A percentile compares a stretch with the other conserved stretches of the same genome.
Evolutionary conservation across 805 yeast species (phyloP).

Genomic region (Candida hungchunana): DNA sequence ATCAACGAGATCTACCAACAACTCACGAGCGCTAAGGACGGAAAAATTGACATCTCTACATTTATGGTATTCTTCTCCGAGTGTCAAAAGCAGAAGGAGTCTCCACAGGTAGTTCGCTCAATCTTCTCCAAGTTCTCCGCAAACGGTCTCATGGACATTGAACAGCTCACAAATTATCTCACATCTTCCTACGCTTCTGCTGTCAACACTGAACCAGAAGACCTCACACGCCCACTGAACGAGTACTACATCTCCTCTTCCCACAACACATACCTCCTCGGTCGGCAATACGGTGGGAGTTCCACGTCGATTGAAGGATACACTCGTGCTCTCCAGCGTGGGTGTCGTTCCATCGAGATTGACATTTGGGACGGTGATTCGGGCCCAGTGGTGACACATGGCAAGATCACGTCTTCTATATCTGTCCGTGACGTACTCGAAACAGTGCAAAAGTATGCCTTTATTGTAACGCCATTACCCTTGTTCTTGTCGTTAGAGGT

Average conservation of each 20-base stretch:
- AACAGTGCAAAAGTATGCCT: constrained; percentile 79
- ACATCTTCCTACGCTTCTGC: constrained; percentile 27
- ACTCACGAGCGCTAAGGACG: too few species aligned
- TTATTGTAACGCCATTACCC: constrained; percentile 83
- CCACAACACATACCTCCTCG: constrained; percentile 87
- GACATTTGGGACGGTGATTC: constrained; percentile 88
- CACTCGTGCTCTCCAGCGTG: constrained; percentile 78
- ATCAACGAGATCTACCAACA: constrained; percentile 45
- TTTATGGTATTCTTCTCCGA: constrained; percentile 35
- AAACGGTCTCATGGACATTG: constrained; percentile 11
- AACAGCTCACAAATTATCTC: constrained; percentile 26
- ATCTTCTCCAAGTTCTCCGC: constrained; percentile 35
- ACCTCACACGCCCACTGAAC: constrained; percentile 62
- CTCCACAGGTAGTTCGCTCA: constrained; percentile 28
- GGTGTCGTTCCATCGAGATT: constrained; percentile 92
- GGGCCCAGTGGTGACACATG: constrained; percentile 90
- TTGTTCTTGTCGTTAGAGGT: constrained; percentile 82
- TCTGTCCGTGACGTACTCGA: constrained; percentile 64
- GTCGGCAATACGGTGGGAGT: constrained; percentile 82
- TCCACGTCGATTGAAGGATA: constrained; percentile 92
- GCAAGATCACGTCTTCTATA: constrained; percentile 77
- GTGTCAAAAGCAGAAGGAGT: constrained; percentile 44
- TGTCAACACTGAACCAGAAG: constrained; percentile 24
- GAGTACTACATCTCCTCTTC: constrained; percentile 91
- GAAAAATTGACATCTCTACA: not conserved